Conservation (phyloP, 306 rosid species). For the Vicia faba region DNA sequence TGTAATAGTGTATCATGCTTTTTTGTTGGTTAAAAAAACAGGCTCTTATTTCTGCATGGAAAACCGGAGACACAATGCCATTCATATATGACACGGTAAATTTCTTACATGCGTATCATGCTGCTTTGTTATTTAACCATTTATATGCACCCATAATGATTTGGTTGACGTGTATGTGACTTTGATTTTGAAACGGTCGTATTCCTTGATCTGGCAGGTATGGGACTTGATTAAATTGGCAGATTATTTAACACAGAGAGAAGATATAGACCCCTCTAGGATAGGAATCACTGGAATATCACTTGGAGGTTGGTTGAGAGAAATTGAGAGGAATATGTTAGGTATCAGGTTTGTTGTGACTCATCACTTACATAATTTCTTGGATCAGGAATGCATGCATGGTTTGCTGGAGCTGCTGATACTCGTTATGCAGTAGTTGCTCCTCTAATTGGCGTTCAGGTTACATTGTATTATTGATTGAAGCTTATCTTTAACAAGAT, state of each 20-base stretch:
- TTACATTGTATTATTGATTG: slow-evolving; percentile 32
- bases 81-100: slow-evolving; percentile 95
- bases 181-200: slow-evolving; percentile 25
- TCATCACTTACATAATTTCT: slow-evolving; percentile 37
- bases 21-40: slow-evolving; percentile 41
- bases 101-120: slow-evolving; percentile 20
- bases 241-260: slow-evolving; percentile 72
- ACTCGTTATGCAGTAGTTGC: slow-evolving; percentile 81
- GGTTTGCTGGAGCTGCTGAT: slow-evolving; percentile 85
- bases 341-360: slow-evolving; percentile 1
- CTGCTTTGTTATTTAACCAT: slow-evolving; percentile 27
- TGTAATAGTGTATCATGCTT: too few species aligned
- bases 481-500: background rate
- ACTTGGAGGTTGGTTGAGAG: slow-evolving; percentile 82
- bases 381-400: slow-evolving; percentile 88
- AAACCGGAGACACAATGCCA: slow-evolving; percentile 77
- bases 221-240: slow-evolving; percentile 96
- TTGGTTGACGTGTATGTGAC: slow-evolving; percentile 20
- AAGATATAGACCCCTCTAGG: slow-evolving; percentile 73
- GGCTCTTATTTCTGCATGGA: slow-evolving; percentile 92
- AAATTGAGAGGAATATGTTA: slow-evolving; percentile 35
- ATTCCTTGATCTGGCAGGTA: slow-evolving; percentile 53
- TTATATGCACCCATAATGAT: slow-evolving; percentile 30
- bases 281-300: slow-evolving; percentile 94
- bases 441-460: slow-evolving; percentile 92